Evolutionary conservation across 768 basidiomycete species (phyloP), one percentile per base, ranked within the genome.

Genomic region (Sporobolomyces roseus): DNA sequence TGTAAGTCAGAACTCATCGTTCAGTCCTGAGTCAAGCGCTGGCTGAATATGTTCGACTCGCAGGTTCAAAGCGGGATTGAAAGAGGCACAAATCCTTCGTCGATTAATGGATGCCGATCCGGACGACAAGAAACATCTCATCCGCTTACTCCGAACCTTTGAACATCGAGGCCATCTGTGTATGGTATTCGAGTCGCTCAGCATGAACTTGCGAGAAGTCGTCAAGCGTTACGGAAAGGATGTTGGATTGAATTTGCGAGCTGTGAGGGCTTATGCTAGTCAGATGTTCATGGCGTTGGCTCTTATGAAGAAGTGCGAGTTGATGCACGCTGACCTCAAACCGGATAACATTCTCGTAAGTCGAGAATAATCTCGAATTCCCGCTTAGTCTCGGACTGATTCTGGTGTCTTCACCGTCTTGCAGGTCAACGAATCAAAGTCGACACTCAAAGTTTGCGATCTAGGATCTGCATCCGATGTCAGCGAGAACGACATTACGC

Each of bases 261-360:
- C 96, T 56, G 96, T 99, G n/a, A 86, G 94, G 73, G 93, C 93
- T n/a, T 99, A 99, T 77, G 87, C 96, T 35, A 91, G 94, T 74
- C 96, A 99, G 77, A 86, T 99, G 60, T 93, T 98, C 80, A 83
- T 97, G 60, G 85, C 91, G 23, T 79, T 98, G 71, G 85, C 88
- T 73, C 81, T 93, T 62, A 81, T 98, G 77, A 85, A 86, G 73
- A 97, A 97, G 80, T 84, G 86, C 66, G 91, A 89, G 72, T 86
- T 98, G 66, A 96, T 97, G 85, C 96, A 99, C 75, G 96, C 96
- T 10, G 96, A 99, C 77, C 90, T 99, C 78, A 98, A 98, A 79
- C 96, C 96, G 25, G 96, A 98, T 78, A 98, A 98, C 77, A 94
- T 99, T 49, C 79, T 98, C 75, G 93, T 93, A 70, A 36, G 87